A percentile compares a stretch with the other conserved stretches of the same genome.
Evolutionary conservation across 2,329 filamentous ascomycete genomes (phyloP).

Genomic region (Coniochaeta sp.): DNA sequence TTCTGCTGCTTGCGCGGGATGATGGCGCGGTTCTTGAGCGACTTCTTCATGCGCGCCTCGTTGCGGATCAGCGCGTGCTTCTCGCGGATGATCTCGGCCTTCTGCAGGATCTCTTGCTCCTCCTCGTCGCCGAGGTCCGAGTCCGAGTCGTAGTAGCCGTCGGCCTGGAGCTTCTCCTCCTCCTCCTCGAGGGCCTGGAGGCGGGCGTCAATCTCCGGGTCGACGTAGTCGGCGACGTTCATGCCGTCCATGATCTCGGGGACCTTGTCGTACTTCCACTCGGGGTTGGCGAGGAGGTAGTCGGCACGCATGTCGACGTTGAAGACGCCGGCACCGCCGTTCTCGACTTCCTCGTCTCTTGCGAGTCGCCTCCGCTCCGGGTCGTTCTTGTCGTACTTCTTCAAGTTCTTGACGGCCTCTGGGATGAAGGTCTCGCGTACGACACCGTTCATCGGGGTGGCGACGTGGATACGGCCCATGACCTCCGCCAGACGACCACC

Average conservation of each 20-base stretch:
- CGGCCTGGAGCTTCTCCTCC: slow-evolving; percentile 83
- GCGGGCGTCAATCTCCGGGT: slow-evolving; percentile 93
- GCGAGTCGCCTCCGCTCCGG: slow-evolving; percentile 77
- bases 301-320: slow-evolving; percentile 87
- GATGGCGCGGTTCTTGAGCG: slow-evolving; percentile 91
- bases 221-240: slow-evolving; percentile 96
- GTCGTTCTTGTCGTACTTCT: slow-evolving; percentile 87
- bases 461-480: slow-evolving; percentile 91
- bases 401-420: slow-evolving; percentile 69
- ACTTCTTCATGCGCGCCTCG: slow-evolving; percentile 91
- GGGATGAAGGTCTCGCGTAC: slow-evolving; percentile 81
- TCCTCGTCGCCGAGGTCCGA: slow-evolving; percentile 78
- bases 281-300: slow-evolving; percentile 78
- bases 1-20: slow-evolving; percentile 79
- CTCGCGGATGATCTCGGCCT: slow-evolving; percentile 92
- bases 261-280: slow-evolving; percentile 95
- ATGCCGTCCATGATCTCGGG: slow-evolving; percentile 90
- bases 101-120: slow-evolving; percentile 79
- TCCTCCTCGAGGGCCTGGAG: slow-evolving; percentile 88
- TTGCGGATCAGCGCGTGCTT: slow-evolving; percentile 90
- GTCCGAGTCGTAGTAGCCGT: slow-evolving; percentile 90
- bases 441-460: slow-evolving; percentile 79
- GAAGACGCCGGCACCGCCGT: slow-evolving; percentile 92
- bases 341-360: slow-evolving; percentile 82
- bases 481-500: slow-evolving; percentile 83